Evolutionary conservation across 202 grass and related monocot species (phyloP), one percentile per base, ranked within the genome.

Genomic region (Panicum hallii): DNA sequence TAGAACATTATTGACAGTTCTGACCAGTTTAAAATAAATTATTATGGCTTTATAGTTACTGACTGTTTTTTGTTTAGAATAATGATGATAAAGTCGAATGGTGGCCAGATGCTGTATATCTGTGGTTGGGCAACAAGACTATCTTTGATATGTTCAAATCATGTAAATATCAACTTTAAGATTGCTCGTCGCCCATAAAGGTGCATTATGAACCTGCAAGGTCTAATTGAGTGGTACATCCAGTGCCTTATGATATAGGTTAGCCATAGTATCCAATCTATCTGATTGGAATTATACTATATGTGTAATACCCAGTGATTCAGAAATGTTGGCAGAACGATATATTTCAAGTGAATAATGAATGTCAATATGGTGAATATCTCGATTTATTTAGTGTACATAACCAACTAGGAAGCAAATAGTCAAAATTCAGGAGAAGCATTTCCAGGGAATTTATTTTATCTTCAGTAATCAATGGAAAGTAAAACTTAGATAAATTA

Each of bases 401-500:
- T 40, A 70, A 16, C 11, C 81, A 49, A 46, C n/a, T 75, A 23
- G 43, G 41, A 22, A 23, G 41, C 34, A 78, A 49, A 43, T 30
- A 63, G 2, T 63, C 30, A 63, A 26, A 36, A 57, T 58, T 77
- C 11, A 9, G 11, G 56, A 75, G 4, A 42, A 14, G 19, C 53
- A 72, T 72, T 49, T 61, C 48, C 43, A 83, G 70, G 34, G n/a
- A 70, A 50, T 32, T 32, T 32, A 2, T 17, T 84, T 32, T 45
- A 11, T 38, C 54, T 61, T 63, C 6, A 55, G 52, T 53, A 45
- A 7, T 28, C 36, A 46, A 78, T 20, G 41, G 4, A 81, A 46
- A 70, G 28, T 22, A 61, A 55, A 86, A 17, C 58, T 55, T 63
- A 57, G 15, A 46, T 20, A 74, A 63, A 75, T 34, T 67, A 65